Evolutionary conservation across 208 protist species (phyloP).

Genomic region (Leishmania guyanensis): DNA sequence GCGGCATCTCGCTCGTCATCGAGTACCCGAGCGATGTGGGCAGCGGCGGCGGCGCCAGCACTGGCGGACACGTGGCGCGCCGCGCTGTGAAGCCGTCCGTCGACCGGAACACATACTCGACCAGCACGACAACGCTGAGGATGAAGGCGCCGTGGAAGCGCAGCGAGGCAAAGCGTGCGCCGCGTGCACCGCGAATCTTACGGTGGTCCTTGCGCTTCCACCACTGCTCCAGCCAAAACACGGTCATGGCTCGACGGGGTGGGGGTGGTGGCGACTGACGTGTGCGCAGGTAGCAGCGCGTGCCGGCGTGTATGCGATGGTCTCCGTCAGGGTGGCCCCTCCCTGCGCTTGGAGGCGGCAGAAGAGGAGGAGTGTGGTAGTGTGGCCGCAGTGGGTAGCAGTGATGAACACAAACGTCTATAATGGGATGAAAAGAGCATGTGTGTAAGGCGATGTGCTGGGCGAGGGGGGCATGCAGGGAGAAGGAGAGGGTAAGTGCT

Average conservation of each 20-base stretch:
- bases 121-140: slow-evolving; percentile 32
- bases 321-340: not conserved
- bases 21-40: slow-evolving; percentile 44
- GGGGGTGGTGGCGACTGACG: not conserved
- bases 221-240: slow-evolving; percentile 45
- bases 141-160: slow-evolving; percentile 60
- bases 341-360: not conserved
- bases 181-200: slow-evolving; percentile 55
- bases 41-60: slow-evolving; percentile 65
- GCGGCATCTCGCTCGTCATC: slow-evolving; percentile 67
- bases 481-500: not conserved
- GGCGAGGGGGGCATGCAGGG: not conserved
- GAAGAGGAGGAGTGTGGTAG: not conserved
- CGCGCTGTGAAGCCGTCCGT: slow-evolving; percentile 42
- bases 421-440: not conserved
- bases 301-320: not conserved
- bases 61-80: slow-evolving; percentile 46
- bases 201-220: slow-evolving; percentile 73
- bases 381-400: not conserved
- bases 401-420: not conserved
- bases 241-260: slow-evolving; percentile 28
- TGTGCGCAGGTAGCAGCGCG: not conserved
- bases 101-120: slow-evolving; percentile 63
- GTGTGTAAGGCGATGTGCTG: not conserved
- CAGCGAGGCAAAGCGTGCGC: slow-evolving; percentile 53